phyloP scores from a whole-genome alignment of 2,329 filamentous ascomycete genomes.

The Calonectria naviculata region DNA sequence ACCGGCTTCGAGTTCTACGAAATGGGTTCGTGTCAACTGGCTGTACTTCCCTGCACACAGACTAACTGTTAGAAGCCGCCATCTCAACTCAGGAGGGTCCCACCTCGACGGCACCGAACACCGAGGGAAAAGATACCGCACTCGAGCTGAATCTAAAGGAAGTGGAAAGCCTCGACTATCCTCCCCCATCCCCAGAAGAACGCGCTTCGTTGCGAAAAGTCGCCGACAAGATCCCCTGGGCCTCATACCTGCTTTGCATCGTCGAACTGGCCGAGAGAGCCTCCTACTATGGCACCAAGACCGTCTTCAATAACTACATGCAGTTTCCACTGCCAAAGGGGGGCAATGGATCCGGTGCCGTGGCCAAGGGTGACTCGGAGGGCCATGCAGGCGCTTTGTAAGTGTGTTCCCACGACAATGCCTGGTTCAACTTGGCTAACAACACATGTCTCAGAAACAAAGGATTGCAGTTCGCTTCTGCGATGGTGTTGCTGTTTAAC shows the following conservation, averaged over 20 bases:
- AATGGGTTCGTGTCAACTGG: not conserved
- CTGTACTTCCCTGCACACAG: not conserved
- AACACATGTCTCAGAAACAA: not conserved
- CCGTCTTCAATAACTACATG: slow-evolving; percentile 68
- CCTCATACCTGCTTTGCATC: slow-evolving; percentile 67
- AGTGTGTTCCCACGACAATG: not conserved
- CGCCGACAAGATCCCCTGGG: slow-evolving; percentile 60
- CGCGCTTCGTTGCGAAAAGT: slow-evolving; percentile 1
- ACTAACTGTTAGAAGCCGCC: not conserved
- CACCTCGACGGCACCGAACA: not conserved
- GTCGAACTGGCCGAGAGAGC: slow-evolving; percentile 72
- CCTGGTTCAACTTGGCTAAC: not conserved
- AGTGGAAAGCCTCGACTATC: not conserved
- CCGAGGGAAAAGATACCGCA: not conserved
- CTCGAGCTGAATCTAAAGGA: slow-evolving; percentile 3
- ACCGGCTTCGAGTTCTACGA: not conserved
- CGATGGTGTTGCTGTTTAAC: slow-evolving; percentile 59
- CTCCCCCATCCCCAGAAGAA: not conserved
- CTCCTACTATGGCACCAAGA: slow-evolving; percentile 68
- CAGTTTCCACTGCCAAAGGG: slow-evolving; percentile 67
- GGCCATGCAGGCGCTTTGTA: slow-evolving; percentile 62
- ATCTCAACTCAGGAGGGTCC: not conserved
- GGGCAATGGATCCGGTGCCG: slow-evolving; percentile 58
- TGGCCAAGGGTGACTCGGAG: slow-evolving; percentile 50
- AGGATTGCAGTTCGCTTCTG: slow-evolving; percentile 49